A percentile compares a stretch with the other conserved stretches of the same genome.
These are phyloP conservation scores for Pontederia crassipes DNA, from an alignment of 176 grass and related monocot species.

Conservation along the genomic window DNA sequence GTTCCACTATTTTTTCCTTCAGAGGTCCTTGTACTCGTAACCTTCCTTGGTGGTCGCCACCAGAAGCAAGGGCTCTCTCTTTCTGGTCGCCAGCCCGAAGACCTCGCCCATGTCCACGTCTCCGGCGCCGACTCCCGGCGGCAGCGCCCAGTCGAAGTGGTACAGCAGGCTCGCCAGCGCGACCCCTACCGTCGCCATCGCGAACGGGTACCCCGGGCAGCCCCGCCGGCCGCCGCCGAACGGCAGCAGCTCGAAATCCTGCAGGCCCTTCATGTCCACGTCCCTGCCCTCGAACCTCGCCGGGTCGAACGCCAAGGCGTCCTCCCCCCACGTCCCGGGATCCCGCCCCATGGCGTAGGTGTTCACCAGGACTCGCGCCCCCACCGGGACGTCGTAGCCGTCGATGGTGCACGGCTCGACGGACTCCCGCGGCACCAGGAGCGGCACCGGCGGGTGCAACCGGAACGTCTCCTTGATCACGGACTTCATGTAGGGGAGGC, in stretches of 20 bases:
- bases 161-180: constrained; percentile 35
- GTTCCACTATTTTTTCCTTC: no score
- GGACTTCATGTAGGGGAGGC: constrained; percentile 16
- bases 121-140: not conserved
- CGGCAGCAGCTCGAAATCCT: constrained; percentile 19
- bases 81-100: constrained; percentile 17
- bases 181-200: constrained; percentile 18
- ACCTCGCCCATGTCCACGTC: constrained; percentile 24
- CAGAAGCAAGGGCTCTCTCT: not conserved
- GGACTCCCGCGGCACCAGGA: constrained; percentile 27
- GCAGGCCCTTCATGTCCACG: constrained; percentile 7
- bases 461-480: constrained; percentile 39
- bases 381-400: constrained; percentile 17
- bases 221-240: constrained; percentile 26
- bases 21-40: not conserved
- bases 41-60: not conserved
- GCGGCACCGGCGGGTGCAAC: constrained; percentile 14
- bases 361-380: constrained; percentile 25
- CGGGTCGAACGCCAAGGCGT: constrained; percentile 8
- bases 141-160: constrained; percentile 33
- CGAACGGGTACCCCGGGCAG: constrained; percentile 24
- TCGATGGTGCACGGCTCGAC: constrained; percentile 19
- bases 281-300: constrained; percentile 20
- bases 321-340: constrained; percentile 26
- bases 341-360: constrained; percentile 20